Base-by-base conservation (phyloP, 768 basidiomycete genomes). In the Hygrocybe coccinea region DNA sequence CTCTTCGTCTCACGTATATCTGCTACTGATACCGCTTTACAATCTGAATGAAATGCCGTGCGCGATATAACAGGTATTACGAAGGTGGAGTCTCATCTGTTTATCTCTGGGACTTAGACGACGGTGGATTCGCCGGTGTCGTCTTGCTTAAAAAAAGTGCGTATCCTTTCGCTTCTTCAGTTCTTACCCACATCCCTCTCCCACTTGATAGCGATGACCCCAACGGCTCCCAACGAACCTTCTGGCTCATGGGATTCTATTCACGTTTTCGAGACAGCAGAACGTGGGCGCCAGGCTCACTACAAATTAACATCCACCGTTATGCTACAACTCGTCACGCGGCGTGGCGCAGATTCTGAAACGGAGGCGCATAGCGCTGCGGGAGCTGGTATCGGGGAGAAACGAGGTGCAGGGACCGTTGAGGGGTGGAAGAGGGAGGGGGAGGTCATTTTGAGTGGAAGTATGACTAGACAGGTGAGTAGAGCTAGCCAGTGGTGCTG, bases 81-180 rank as follows among this genome's bases (percentile, higher is more conserved):
- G 97, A 98, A 71, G 95, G 95, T n/a, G 97, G 97, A 3, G 86
- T 92, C 2, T 97, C 93, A 24, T 93, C 90, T 21, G 95, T 97
- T 14, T 99, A 95, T 71, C 83, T 99, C 17, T 99, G 97, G 97
- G 95, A 98, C 67, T 79, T 94, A 24, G 95, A 97, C 56, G 95
- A 98, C 63, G 91, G 91, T 14, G 90, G 88, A 50, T 98, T 97
- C 70, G 95, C 97, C 8, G 97, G 97, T 9, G 95, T 95, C 1
- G 97, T 98, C 1, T 73, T 99, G 52, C 75, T 99, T 60, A 97
- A 97, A 79, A 99, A 98, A 75, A 79, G 95, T 95, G 56, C 56
- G 77, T 36, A 24, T 50, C 37, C 45, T 24, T 46, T n/a, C 51
- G 21, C 2, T 22, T 48, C 22, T 9, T 33, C 17, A 35, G 19